phyloP scores from a whole-genome alignment of 2,329 filamentous ascomycete genomes.

The Chaetoscypha palmicola region DNA sequence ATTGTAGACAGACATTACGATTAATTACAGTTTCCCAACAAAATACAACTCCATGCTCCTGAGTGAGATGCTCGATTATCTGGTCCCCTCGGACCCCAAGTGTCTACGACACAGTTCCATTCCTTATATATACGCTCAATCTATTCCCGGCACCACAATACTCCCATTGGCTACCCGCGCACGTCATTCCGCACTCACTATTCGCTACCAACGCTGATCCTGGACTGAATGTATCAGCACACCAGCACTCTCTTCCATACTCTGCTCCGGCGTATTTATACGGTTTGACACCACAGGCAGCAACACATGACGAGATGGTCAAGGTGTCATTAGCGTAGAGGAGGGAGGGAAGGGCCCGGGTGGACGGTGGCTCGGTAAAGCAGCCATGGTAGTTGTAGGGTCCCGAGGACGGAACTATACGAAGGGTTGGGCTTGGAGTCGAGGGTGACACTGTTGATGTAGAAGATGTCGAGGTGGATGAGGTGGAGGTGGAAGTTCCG shows the following conservation, averaged over 20 bases:
- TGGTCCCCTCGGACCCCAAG: too few relatives aligned
- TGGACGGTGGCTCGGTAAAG: constrained; percentile 16
- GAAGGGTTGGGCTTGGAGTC: constrained; percentile 14
- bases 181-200: constrained; percentile 20
- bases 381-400: constrained; percentile 21
- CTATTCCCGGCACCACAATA: constrained; percentile 30
- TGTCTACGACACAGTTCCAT: too few relatives aligned
- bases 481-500: background rate
- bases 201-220: constrained; percentile 11
- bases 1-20: too few relatives aligned
- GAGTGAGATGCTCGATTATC: too few relatives aligned
- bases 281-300: constrained; percentile 11
- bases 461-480: background rate
- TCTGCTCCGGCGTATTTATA: constrained; percentile 37
- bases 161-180: constrained; percentile 25
- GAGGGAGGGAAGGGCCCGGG: constrained; percentile 12
- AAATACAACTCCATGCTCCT: too few relatives aligned
- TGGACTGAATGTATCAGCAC: constrained; percentile 24
- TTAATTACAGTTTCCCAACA: too few relatives aligned
- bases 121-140: constrained; percentile 22
- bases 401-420: constrained; percentile 17
- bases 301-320: constrained; percentile 16
- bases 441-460: constrained; percentile 3
- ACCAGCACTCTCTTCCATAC: constrained; percentile 31
- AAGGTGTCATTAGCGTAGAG: constrained; percentile 11